A percentile compares a stretch with the other conserved stretches of the same genome.
Evolutionary conservation across 2,329 filamentous ascomycete species (phyloP).

Genomic region (Neophaeococcomyces aloes): DNA sequence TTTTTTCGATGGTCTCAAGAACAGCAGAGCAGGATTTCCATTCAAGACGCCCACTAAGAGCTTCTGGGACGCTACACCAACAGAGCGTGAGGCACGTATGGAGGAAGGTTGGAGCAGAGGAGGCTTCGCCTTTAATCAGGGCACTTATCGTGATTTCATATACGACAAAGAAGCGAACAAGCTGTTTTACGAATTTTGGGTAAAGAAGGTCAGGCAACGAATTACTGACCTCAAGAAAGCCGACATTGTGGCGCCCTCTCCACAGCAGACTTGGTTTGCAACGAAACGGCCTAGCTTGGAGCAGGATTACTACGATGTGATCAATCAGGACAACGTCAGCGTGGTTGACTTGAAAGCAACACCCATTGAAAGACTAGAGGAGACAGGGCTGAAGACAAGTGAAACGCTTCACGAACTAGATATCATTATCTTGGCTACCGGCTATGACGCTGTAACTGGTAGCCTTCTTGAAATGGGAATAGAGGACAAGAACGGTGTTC

Average conservation of each 20-base stretch:
- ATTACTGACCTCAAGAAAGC: conserved; percentile 39
- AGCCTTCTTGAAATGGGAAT: conserved; percentile 33
- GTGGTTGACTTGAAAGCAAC: conserved; percentile 36
- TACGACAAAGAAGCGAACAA: conserved; percentile 38
- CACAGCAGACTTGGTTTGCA: conserved; percentile 45
- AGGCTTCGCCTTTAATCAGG: conserved; percentile 46
- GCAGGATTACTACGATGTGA: conserved; percentile 38
- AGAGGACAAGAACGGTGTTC: conserved; percentile 24
- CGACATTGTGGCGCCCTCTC: conserved; percentile 42
- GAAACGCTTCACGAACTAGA: conserved; percentile 27
- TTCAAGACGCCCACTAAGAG: conserved; percentile 33
- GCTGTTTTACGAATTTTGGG: conserved; percentile 47
- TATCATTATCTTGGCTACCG: conserved; percentile 33
- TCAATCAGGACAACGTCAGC: conserved; percentile 38
- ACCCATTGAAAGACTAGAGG: conserved; percentile 18
- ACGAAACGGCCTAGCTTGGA: conserved; percentile 37
- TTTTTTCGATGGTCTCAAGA: neutral
- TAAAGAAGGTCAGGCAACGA: conserved; percentile 39
- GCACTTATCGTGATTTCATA: conserved; percentile 44
- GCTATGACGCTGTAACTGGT: conserved; percentile 35
- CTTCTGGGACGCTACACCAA: conserved; percentile 40
- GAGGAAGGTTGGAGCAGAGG: conserved; percentile 41
- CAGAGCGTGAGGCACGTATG: conserved; percentile 40
- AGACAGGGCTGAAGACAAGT: conserved; percentile 10
- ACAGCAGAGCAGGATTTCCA: neutral